Conservation (phyloP, 768 basidiomycete genomes). For the Thelephora ganbajun region DNA sequence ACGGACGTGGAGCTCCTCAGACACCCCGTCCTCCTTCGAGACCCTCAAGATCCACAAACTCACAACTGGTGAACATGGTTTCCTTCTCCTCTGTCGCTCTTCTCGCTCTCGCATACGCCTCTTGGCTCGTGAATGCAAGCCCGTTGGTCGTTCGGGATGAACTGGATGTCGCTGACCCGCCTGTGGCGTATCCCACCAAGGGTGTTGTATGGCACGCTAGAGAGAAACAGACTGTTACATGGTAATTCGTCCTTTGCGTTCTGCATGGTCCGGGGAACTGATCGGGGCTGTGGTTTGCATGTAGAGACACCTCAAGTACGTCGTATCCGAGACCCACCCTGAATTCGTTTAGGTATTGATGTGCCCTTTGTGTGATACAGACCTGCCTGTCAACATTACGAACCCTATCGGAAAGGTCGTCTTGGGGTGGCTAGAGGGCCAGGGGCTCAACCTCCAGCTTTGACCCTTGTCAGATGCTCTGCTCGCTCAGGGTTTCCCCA, state of each 20-base stretch:
- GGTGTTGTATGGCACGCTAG: slow-evolving; percentile 24
- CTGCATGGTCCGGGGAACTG: not conserved
- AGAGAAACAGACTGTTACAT: slow-evolving; percentile 25
- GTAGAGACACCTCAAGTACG: not conserved
- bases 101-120: too few relatives aligned
- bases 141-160: too few relatives aligned
- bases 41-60: too few relatives aligned
- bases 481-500: slow-evolving; percentile 26
- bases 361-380: not conserved
- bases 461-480: slow-evolving; percentile 22
- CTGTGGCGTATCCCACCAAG: slow-evolving; percentile 24
- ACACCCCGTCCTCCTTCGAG: too few relatives aligned
- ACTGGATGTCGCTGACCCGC: slow-evolving; percentile 13
- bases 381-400: too few relatives aligned
- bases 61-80: too few relatives aligned
- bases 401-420: slow-evolving; percentile 22
- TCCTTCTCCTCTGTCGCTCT: too few relatives aligned
- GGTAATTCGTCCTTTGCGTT: slow-evolving; percentile 20
- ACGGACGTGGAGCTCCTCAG: too few relatives aligned
- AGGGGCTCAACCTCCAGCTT: slow-evolving; percentile 27
- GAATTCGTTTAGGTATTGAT: not conserved
- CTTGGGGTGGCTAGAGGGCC: slow-evolving; percentile 26
- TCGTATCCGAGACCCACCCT: not conserved
- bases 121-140: too few relatives aligned
- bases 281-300: not conserved